A percentile compares a stretch with the other conserved stretches of the same genome.
Conservation (phyloP, 306 rosid species). For the Albizia julibrissin region DNA sequence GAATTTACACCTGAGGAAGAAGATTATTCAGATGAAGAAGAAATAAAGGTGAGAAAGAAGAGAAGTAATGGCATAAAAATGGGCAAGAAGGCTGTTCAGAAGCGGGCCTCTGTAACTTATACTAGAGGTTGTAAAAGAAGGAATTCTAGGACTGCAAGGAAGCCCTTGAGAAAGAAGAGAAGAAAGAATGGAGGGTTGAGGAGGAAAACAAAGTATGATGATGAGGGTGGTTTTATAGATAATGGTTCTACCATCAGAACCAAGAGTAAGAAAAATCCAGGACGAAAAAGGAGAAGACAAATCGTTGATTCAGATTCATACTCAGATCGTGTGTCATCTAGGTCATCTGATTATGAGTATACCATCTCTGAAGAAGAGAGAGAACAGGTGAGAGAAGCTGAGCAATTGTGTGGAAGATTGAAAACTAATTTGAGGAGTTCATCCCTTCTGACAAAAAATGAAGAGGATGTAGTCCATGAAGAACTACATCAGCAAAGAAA, state of each 20-base stretch:
- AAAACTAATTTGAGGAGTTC: constrained; percentile 58
- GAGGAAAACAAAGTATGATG: constrained; percentile 44
- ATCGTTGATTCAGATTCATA: constrained; percentile 43
- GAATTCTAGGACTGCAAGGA: constrained; percentile 57
- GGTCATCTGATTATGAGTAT: constrained; percentile 69
- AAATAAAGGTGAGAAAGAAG: constrained; percentile 54
- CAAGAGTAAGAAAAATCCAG: constrained; percentile 38
- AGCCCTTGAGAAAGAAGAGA: constrained; percentile 59
- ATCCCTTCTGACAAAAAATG: constrained; percentile 39
- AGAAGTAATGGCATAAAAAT: constrained; percentile 44
- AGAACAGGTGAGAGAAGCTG: constrained; percentile 92
- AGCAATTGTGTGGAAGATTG: constrained; percentile 52
- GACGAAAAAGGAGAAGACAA: constrained; percentile 42
- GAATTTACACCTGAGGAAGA: constrained; percentile 83
- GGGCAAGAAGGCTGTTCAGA: constrained; percentile 47
- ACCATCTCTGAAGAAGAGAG: constrained; percentile 99
- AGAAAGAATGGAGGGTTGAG: constrained; percentile 47
- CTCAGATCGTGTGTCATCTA: constrained; percentile 59
- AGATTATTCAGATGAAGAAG: constrained; percentile 70
- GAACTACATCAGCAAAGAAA: constrained; percentile 47
- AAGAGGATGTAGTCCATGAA: constrained; percentile 37
- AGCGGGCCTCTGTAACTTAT: constrained; percentile 40
- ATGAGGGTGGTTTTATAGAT: constrained; percentile 51
- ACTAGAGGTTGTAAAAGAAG: constrained; percentile 50
- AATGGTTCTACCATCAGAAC: constrained; percentile 34